phyloP scores from a whole-genome alignment of 441 rosid species.

The Populus hybrid region DNA sequence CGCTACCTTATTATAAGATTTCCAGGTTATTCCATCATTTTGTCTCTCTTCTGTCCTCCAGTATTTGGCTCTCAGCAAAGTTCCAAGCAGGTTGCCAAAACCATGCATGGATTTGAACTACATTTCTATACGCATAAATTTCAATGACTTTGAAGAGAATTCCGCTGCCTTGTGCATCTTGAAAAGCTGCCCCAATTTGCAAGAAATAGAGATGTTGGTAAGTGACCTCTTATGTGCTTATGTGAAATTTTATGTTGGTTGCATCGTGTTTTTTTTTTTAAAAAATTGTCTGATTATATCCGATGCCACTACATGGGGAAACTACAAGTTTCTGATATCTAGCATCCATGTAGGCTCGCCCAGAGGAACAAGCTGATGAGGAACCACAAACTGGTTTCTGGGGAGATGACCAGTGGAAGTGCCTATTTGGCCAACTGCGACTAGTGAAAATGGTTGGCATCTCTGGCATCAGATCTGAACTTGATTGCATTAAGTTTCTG shows the following conservation, averaged over 20 bases:
- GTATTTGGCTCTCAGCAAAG: constrained; percentile 58
- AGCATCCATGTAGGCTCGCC: constrained; percentile 45
- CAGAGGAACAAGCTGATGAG: constrained; percentile 37
- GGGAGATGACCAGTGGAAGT: constrained; percentile 48
- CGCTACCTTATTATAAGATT: constrained; percentile 3
- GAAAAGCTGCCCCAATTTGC: constrained; percentile 62
- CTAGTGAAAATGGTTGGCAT: constrained; percentile 47
- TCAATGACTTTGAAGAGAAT: constrained; percentile 58
- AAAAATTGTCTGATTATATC: no score
- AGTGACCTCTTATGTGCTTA: constrained; percentile 7
- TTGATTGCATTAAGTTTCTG: constrained; percentile 54
- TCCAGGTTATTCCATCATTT: constrained; percentile 1
- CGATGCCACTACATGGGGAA: not conserved
- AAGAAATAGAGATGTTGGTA: constrained; percentile 68
- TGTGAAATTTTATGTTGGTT: not conserved
- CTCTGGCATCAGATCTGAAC: constrained; percentile 46
- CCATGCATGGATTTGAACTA: constrained; percentile 58
- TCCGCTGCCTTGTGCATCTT: constrained; percentile 57
- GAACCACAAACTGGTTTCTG: constrained; percentile 31
- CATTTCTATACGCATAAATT: constrained; percentile 63
- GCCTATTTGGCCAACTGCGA: constrained; percentile 46
- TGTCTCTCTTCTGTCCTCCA: constrained; percentile 28
- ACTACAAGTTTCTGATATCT: constrained; percentile 12
- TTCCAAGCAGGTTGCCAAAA: constrained; percentile 51
- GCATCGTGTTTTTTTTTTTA: not conserved